phyloP scores from a whole-genome alignment of 2,329 filamentous ascomycete species.

The Metarhizium brunneum region DNA sequence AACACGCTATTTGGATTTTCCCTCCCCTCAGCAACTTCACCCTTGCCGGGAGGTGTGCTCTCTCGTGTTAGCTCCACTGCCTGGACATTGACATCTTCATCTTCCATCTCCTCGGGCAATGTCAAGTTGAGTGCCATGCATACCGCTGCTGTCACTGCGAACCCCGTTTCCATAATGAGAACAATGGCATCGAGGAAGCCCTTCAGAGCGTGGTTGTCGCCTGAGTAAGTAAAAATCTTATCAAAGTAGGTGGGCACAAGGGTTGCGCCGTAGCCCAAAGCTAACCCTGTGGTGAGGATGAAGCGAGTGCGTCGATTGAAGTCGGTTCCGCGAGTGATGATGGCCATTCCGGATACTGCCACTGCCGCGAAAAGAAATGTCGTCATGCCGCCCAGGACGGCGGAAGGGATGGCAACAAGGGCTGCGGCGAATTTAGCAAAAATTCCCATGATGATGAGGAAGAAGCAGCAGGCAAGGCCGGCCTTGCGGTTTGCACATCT shows the following conservation, averaged over 20 bases:
- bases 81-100: conserved; percentile 15
- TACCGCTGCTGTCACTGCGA: conserved; percentile 64
- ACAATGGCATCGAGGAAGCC: conserved; percentile 70
- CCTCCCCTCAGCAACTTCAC: background rate
- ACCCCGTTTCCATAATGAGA: conserved; percentile 66
- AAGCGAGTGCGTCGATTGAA: conserved; percentile 78
- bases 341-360: conserved; percentile 67
- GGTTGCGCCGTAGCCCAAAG: conserved; percentile 64
- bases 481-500: conserved; percentile 73
- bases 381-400: conserved; percentile 51
- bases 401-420: conserved; percentile 46
- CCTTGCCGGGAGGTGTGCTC: background rate
- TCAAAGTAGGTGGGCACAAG: conserved; percentile 59
- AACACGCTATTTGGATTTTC: background rate
- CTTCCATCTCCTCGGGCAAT: conserved; percentile 68
- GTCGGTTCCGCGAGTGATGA: conserved; percentile 57
- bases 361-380: conserved; percentile 58
- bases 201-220: conserved; percentile 54
- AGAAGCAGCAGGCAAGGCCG: conserved; percentile 68
- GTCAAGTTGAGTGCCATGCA: conserved; percentile 65
- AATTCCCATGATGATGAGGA: conserved; percentile 71
- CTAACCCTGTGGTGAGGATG: conserved; percentile 66
- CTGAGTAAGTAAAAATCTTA: conserved; percentile 63
- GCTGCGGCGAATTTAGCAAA: conserved; percentile 79
- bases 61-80: background rate